Evolutionary conservation across 257 asterid species (phyloP), one percentile per base, ranked within the genome.

Genomic region (Solanum pennellii): DNA sequence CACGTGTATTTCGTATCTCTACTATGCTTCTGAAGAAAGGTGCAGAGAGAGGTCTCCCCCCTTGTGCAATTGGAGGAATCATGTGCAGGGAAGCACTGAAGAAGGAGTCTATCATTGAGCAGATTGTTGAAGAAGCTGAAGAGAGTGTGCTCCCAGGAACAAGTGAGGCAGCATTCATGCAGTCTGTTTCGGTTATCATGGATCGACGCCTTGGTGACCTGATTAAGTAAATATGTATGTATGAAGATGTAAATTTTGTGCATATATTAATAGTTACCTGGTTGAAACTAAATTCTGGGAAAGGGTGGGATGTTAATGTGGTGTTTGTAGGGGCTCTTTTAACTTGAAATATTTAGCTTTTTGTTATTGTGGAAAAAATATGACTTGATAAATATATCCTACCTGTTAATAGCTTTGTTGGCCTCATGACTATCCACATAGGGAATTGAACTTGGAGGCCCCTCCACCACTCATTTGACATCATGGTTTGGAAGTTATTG

Each of bases 21-120:
- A 92, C 96, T 71, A 93, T 94, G 97, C 96, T 95, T 82, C 77
- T 95, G 93, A 92, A 94, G 88, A 94, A 95, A 92, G 97, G 97
- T 12, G 95, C 90, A 11, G 90, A 91, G 89, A 92, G 95, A 87
- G 94, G 96, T 60, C 94, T 94, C 49, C 89, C 93, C 49, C 94
- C 98, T 65, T 92, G 88, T 87, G 89, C 83, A 29, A 94, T 94
- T 42, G 97, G 98, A 83, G 92, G 93, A 92, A 92, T 93, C 60
- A 90, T 94, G 96, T 92, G 96, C 89, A 87, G 95, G 88, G 96
- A 92, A 83, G 93, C 96, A 3, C 73, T 94, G 72, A 94, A 90
- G 89, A 89, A 92, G 87, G 94, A 88, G 86, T 93, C 97, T 3
- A 89, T 82, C 5, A 90, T 94, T 16, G 97, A 95, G 92, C 90